Base-by-base conservation (phyloP, 192 early-diverging fungal species). In the Podila minutissima region DNA sequence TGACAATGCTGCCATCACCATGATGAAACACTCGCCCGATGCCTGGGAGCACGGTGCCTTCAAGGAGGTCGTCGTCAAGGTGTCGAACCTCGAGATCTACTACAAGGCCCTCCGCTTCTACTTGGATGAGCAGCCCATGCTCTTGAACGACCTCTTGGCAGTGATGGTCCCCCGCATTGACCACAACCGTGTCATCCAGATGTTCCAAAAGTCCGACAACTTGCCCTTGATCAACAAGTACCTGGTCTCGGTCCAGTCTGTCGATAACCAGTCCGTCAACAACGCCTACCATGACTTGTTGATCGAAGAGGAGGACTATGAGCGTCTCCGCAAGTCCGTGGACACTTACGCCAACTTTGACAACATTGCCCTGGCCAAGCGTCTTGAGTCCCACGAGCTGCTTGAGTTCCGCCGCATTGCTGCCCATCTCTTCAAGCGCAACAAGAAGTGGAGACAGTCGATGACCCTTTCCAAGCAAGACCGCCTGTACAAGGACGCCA, bases 131-230 rank as follows among this genome's bases (percentile, higher is more conserved):
- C 96, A 99, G 74, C 98, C 98, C 15, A 83, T 99, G 66, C 77
- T 96, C 48, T 86, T 99, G 79, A 98, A 94, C 82, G 98, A 99
- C 69, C 84, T 99, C 61, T 85, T 99, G 49, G 90, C 93, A 19
- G 95, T 90, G 4, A 86, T 99, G 67, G 95, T 95, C 28, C 89
- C 96, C 3, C 89, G 95, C 28, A 92, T 99, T 74, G 97, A 99
- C 83, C 98, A 99, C 83, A 97, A 96, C 48, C 93, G 97, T 57
- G 97, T 97, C 20, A 97, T 98, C 37, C 91, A 94, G 84, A 94
- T 98, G 91, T 98, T 99, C 92, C 91, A 94, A 83, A 99, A 98
- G 88, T 95, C 95, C 2, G 97, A 98, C 85, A 98, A 99, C 86
- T 85, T 98, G 64, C 98, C 98, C 5, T 86, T 99, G 71, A 95